Base-by-base conservation (phyloP, 1,284 basidiomycete species). In the Inonotus hispidus region DNA sequence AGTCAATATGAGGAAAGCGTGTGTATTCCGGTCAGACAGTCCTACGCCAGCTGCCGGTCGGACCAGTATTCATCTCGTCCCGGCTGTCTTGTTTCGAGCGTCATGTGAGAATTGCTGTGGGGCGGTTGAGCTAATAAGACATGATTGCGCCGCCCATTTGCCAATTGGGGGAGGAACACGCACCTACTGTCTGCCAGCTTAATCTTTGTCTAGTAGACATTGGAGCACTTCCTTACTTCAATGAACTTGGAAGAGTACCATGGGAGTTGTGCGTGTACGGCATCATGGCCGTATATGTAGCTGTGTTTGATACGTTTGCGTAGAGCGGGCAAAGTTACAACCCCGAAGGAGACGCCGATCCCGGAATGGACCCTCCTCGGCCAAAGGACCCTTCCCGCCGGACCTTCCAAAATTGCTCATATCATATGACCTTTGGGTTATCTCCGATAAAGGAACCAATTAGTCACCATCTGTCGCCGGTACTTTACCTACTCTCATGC, bases 401-500 rank as follows among this genome's bases (percentile, higher is more conserved):
- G 41, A 16, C 16, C 16, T 1, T 43, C 19, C 41, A 16, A 16
- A 43, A 14, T 16, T n/a, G 41, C 16, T n/a, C 41, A 43, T 16
- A 21, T n/a, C 41, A 43, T 16, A 21, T 43, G 41, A 43, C 41
- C 41, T 19, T 21, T n/a, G 41, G 41, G 16, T 16, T 14, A 43
- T 43, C 19, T 27, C 46, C 25, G 46, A 49, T 27, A 14, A 10
- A 13, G 14, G 45, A 10, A 53, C n/a, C 21, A 50, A 3, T 25
- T 53, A 5, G 27, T 13, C 7, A 21, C 8, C 29, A 23, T 13
- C 10, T 23, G 4, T 29, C 11, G 21, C 32, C 10, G n/a, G n/a
- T 23, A 25, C 32, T 32, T 23, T 23, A 35, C 29, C 8, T 35
- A 14, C 7, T 23, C 29, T 53, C 27, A 77, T 77, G 76, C 68